Evolutionary conservation across 345 rosid genomes (phyloP).

Genomic region (Dipteronia sinensis): DNA sequence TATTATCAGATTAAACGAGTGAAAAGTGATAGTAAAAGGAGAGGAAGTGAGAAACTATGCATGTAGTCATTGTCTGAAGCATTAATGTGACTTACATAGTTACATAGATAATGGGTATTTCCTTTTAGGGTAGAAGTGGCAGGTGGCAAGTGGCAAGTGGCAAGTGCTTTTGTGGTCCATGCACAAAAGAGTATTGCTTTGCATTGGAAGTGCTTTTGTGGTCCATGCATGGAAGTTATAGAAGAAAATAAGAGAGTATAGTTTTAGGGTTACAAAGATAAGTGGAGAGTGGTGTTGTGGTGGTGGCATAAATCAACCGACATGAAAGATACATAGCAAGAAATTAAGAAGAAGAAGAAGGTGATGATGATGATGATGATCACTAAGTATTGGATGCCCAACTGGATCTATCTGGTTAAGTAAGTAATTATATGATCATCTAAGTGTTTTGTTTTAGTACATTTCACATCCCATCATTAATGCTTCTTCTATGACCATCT

Average conservation of each 20-base stretch:
- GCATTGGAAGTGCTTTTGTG: conserved; percentile 40
- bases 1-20: too few relatives aligned
- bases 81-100: background rate
- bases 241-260: conserved; percentile 24
- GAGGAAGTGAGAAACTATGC: background rate
- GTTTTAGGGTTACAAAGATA: conserved; percentile 24
- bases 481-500: too few relatives aligned
- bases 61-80: conserved; percentile 10
- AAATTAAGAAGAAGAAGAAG: too few relatives aligned
- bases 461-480: background rate
- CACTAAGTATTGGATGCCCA: too few relatives aligned
- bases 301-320: too few relatives aligned
- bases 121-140: background rate
- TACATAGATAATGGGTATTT: conserved; percentile 6
- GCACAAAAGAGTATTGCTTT: conserved; percentile 13
- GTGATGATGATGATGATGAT: too few relatives aligned
- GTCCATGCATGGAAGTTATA: conserved; percentile 37
- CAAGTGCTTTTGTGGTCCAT: conserved; percentile 57
- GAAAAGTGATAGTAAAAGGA: too few relatives aligned
- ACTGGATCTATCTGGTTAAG: too few relatives aligned
- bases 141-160: conserved; percentile 27
- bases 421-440: too few relatives aligned
- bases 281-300: too few relatives aligned
- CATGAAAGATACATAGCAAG: too few relatives aligned
- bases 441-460: too few relatives aligned